Percentiles rank a stretch among this genome's conserved stretches.
phyloP scores from a whole-genome alignment of 768 basidiomycete species.

The Flagelloscypha sp. region DNA sequence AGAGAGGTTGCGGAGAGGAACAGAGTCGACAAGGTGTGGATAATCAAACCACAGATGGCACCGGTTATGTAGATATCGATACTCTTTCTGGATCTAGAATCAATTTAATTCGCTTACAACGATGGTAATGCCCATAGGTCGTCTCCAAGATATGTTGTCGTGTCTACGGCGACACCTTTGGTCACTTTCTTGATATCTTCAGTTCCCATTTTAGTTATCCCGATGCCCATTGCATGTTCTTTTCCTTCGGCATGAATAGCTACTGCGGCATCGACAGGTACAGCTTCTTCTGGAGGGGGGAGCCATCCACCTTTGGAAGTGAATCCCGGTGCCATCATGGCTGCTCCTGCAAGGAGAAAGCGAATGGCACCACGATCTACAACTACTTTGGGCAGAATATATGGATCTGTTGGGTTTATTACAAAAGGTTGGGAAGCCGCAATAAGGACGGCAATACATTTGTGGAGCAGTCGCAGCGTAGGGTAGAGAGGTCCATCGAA shows the following conservation, averaged over 20 bases:
- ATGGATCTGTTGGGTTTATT: slow-evolving; percentile 58
- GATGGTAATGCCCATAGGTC: slow-evolving; percentile 72
- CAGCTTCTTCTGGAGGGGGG: slow-evolving; percentile 58
- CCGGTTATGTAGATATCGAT: too few species aligned
- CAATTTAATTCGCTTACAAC: slow-evolving; percentile 31
- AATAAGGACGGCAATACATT: slow-evolving; percentile 46
- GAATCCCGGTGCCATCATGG: slow-evolving; percentile 96
- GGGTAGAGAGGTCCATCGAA: slow-evolving; percentile 92
- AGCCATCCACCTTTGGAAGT: slow-evolving; percentile 88
- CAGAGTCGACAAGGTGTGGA: slow-evolving; percentile 67
- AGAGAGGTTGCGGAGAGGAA: slow-evolving; percentile 70
- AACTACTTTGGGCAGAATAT: slow-evolving; percentile 77
- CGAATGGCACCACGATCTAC: slow-evolving; percentile 97
- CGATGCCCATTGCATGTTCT: slow-evolving; percentile 82
- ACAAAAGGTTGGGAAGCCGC: neutral
- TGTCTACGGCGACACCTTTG: slow-evolving; percentile 87
- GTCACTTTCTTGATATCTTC: slow-evolving; percentile 88
- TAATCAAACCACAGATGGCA: slow-evolving; percentile 55
- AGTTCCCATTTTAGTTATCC: slow-evolving; percentile 70
- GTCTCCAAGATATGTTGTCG: slow-evolving; percentile 78
- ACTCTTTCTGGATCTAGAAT: slow-evolving; percentile 11
- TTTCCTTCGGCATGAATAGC: slow-evolving; percentile 95
- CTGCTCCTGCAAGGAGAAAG: slow-evolving; percentile 87
- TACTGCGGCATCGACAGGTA: slow-evolving; percentile 72
- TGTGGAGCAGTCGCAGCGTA: slow-evolving; percentile 82